Evolutionary conservation across 495 filamentous ascomycete species (phyloP).

Genomic region (Cercophora samala): DNA sequence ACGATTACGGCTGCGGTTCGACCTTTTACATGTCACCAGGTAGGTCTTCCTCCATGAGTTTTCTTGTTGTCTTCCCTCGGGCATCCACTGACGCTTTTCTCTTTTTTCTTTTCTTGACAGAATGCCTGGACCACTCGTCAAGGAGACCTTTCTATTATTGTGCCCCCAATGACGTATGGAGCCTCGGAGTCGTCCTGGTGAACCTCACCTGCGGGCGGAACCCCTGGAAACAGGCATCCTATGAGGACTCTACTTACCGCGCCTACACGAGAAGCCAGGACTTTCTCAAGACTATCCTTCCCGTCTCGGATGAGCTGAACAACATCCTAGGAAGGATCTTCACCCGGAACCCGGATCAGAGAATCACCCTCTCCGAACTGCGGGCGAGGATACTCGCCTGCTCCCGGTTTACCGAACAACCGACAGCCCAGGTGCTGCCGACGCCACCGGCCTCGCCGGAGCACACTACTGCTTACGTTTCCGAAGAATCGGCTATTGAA

Average conservation of each 20-base stretch:
- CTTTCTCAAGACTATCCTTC: constrained; percentile 90
- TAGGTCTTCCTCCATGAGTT: constrained; percentile 45
- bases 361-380: constrained; percentile 82
- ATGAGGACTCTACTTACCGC: constrained; percentile 92
- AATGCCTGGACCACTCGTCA: constrained; percentile 87
- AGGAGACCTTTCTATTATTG: constrained; percentile 83
- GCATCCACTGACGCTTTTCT: constrained; percentile 30
- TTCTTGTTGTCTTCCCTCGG: constrained; percentile 6
- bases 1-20: constrained; percentile 96
- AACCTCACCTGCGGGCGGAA: constrained; percentile 98
- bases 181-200: constrained; percentile 92
- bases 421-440: constrained; percentile 28
- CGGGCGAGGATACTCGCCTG: constrained; percentile 73
- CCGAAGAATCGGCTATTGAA: constrained; percentile 41
- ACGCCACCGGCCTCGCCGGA: constrained; percentile 41
- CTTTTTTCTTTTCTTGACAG: constrained; percentile 46
- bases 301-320: constrained; percentile 86
- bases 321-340: constrained; percentile 85
- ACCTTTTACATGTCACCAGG: constrained; percentile 99
- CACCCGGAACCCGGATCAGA: constrained; percentile 77
- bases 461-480: constrained; percentile 42
- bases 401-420: constrained; percentile 63
- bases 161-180: constrained; percentile 96
- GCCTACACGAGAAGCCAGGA: constrained; percentile 81
- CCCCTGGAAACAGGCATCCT: constrained; percentile 93